These are phyloP conservation scores for Hyparrhenia diplandra DNA, from an alignment of 176 grass and related monocot genomes.

Conservation along the genomic window DNA sequence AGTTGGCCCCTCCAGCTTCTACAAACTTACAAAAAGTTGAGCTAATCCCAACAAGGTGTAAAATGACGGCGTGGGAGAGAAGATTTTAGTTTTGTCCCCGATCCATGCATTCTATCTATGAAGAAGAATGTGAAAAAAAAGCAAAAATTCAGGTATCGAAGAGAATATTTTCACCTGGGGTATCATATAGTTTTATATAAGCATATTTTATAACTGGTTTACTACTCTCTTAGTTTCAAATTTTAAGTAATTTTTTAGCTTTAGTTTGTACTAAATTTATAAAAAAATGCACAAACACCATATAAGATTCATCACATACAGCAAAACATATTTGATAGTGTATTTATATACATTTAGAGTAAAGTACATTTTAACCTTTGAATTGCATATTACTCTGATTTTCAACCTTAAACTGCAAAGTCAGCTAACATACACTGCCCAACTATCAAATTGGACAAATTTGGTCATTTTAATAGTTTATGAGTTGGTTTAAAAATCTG, in stretches of 20 bases:
- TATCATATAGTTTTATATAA: neutral
- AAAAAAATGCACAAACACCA: neutral
- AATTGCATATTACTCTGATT: rapidly evolving
- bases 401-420: neutral
- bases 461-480: neutral
- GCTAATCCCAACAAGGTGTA: no score
- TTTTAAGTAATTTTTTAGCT: neutral
- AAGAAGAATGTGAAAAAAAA: neutral
- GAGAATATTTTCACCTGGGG: neutral
- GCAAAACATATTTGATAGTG: neutral
- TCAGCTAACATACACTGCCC: neutral
- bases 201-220: neutral
- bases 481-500: neutral
- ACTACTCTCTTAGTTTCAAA: neutral
- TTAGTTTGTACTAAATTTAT: neutral
- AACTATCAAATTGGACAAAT: neutral
- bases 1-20: no score
- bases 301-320: neutral
- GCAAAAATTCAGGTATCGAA: neutral
- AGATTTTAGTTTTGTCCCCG: no score
- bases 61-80: no score
- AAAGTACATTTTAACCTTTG: neutral
- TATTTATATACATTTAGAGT: neutral
- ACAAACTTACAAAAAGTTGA: no score
- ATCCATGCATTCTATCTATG: neutral